phyloP scores from a whole-genome alignment of 495 filamentous ascomycete genomes.

The Trichoderma reesei region DNA sequence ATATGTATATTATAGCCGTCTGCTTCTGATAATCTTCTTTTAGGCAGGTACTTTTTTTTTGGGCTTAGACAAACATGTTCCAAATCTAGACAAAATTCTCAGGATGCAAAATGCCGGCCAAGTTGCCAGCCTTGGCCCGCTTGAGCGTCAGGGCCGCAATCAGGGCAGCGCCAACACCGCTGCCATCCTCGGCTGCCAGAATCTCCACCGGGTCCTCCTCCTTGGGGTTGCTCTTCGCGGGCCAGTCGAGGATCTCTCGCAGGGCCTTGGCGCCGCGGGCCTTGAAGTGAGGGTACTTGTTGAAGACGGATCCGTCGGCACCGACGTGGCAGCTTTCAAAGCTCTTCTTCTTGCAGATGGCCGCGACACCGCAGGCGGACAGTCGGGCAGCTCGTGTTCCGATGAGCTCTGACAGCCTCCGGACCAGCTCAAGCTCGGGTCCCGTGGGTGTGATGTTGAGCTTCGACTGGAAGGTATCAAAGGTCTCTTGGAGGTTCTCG shows the following conservation, averaged over 20 bases:
- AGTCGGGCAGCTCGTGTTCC: constrained; percentile 89
- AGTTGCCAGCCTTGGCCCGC: constrained; percentile 66
- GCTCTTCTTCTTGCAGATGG: constrained; percentile 92
- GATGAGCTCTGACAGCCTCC: constrained; percentile 83
- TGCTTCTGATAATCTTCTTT: neutral
- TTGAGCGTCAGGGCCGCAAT: constrained; percentile 91
- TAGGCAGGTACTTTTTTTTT: neutral
- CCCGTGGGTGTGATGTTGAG: constrained; percentile 57
- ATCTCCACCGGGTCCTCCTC: constrained; percentile 81
- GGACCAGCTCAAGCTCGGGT: constrained; percentile 75
- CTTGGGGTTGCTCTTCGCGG: constrained; percentile 44
- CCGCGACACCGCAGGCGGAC: constrained; percentile 86
- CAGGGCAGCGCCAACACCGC: constrained; percentile 88
- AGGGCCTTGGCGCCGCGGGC: constrained; percentile 77
- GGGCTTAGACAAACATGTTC: too few species aligned
- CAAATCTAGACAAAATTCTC: constrained; percentile 42
- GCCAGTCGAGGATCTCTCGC: constrained; percentile 90
- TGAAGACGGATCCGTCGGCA: constrained; percentile 93
- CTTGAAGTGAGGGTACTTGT: constrained; percentile 98
- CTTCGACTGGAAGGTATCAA: constrained; percentile 64
- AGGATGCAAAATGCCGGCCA: constrained; percentile 67
- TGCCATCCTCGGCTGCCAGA: constrained; percentile 83
- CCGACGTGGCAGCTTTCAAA: constrained; percentile 84
- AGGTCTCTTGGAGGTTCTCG: constrained; percentile 83
- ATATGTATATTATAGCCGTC: neutral